These are phyloP conservation scores for Phytophthora idaei DNA, from an alignment of 352 stramenopile genomes.

Conservation along the genomic window DNA sequence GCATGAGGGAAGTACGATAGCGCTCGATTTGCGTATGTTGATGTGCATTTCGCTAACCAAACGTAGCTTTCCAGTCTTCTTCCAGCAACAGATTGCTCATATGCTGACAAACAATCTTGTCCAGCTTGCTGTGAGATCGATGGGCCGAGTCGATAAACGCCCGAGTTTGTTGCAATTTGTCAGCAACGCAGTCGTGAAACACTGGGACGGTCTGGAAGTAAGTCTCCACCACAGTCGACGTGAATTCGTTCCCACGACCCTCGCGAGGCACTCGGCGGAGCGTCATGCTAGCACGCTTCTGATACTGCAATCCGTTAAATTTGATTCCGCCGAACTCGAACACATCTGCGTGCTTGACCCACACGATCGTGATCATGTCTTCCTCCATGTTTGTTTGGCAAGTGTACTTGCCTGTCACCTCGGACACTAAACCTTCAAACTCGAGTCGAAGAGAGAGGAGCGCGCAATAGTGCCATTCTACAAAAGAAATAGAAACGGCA, in stretches of 20 bases:
- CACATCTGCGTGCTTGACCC: slow-evolving; percentile 4
- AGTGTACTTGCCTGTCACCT: slow-evolving; percentile 1
- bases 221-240: slow-evolving; percentile 45
- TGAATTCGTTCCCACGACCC: slow-evolving; percentile 10
- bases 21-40: no score
- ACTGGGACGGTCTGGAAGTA: slow-evolving; percentile 45
- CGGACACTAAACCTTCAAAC: background rate
- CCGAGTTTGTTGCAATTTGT: slow-evolving; percentile 30
- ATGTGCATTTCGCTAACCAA: background rate
- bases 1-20: no score
- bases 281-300: slow-evolving; percentile 27
- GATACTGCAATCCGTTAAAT: slow-evolving; percentile 3
- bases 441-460: background rate
- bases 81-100: slow-evolving; percentile 6
- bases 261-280: slow-evolving; percentile 9
- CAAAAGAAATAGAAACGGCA: background rate
- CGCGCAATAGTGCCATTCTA: background rate
- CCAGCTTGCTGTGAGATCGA: no score
- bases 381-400: background rate
- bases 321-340: background rate
- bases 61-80: slow-evolving; percentile 41
- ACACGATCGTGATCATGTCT: background rate
- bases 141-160: slow-evolving; percentile 5
- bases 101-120: background rate
- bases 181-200: slow-evolving; percentile 45